Evolutionary conservation across 768 basidiomycete genomes (phyloP).

Genomic region (Collybiopsis luxurians): DNA sequence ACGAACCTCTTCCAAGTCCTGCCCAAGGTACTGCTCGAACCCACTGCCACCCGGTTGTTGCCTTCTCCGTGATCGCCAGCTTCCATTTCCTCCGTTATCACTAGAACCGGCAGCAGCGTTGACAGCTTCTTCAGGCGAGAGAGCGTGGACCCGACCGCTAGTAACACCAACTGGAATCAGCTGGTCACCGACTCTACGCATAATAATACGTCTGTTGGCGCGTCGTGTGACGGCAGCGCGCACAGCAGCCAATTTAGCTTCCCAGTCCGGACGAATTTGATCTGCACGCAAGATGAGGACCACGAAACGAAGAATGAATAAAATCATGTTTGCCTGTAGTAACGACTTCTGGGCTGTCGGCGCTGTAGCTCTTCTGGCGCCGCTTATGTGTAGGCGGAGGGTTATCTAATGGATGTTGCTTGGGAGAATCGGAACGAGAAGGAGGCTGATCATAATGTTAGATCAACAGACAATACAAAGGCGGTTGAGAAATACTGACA

Average conservation of each 20-base stretch:
- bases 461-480: not conserved
- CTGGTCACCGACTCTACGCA: slow-evolving; percentile 97
- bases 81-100: slow-evolving; percentile 31
- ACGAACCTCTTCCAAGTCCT: slow-evolving; percentile 89
- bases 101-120: slow-evolving; percentile 29
- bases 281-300: slow-evolving; percentile 45
- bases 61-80: slow-evolving; percentile 9
- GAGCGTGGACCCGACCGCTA: slow-evolving; percentile 75
- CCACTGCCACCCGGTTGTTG: slow-evolving; percentile 49
- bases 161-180: slow-evolving; percentile 97
- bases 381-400: slow-evolving; percentile 57
- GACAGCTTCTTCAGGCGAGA: slow-evolving; percentile 59
- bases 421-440: slow-evolving; percentile 54
- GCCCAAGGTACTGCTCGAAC: slow-evolving; percentile 74
- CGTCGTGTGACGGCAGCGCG: slow-evolving; percentile 94
- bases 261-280: slow-evolving; percentile 98
- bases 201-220: slow-evolving; percentile 94
- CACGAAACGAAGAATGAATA: slow-evolving; percentile 10
- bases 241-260: slow-evolving; percentile 90
- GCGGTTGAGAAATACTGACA: slow-evolving; percentile 38
- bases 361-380: slow-evolving; percentile 85
- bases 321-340: slow-evolving; percentile 64
- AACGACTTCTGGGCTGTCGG: slow-evolving; percentile 86
- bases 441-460: slow-evolving; percentile 23
- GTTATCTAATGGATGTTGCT: slow-evolving; percentile 36